These are phyloP conservation scores for Aspergillus sclerotioniger DNA, from an alignment of 495 filamentous ascomycete genomes.

Conservation along the genomic window DNA sequence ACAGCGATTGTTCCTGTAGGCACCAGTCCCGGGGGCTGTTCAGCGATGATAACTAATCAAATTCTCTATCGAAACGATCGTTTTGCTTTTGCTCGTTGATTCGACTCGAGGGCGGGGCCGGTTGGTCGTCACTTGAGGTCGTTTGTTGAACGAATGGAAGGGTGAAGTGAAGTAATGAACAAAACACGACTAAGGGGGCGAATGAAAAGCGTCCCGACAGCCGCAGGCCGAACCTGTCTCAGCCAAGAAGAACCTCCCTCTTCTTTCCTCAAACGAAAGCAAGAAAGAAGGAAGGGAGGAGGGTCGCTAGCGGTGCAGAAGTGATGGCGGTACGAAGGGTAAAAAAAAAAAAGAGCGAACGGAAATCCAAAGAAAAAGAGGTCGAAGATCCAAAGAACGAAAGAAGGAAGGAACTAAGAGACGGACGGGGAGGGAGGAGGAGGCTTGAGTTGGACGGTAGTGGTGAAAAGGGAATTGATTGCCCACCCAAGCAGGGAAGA, in stretches of 20 bases:
- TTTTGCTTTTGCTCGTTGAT: slow-evolving; percentile 3
- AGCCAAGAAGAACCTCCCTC: slow-evolving; percentile 22
- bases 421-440: slow-evolving; percentile 23
- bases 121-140: slow-evolving; percentile 6
- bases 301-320: slow-evolving; percentile 10
- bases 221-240: slow-evolving; percentile 16
- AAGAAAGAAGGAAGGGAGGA: slow-evolving; percentile 24
- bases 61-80: slow-evolving; percentile 9
- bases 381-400: slow-evolving; percentile 30
- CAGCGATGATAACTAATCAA: slow-evolving; percentile 8
- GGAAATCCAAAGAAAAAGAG: slow-evolving; percentile 25
- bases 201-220: slow-evolving; percentile 6
- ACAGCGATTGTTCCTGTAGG: slow-evolving; percentile 13
- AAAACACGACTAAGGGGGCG: slow-evolving; percentile 12
- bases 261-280: slow-evolving; percentile 32
- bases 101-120: slow-evolving; percentile 6
- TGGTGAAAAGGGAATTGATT: slow-evolving; percentile 37
- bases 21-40: slow-evolving; percentile 23
- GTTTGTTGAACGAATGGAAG: slow-evolving; percentile 28
- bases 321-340: slow-evolving; percentile 20
- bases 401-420: slow-evolving; percentile 29
- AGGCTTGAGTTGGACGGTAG: slow-evolving; percentile 25
- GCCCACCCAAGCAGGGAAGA: slow-evolving; percentile 24
- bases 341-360: slow-evolving; percentile 29
- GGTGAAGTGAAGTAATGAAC: slow-evolving; percentile 17